These are phyloP conservation scores for Trypanosomatidae sp. DNA, from an alignment of 208 protist genomes.

Conservation along the genomic window DNA sequence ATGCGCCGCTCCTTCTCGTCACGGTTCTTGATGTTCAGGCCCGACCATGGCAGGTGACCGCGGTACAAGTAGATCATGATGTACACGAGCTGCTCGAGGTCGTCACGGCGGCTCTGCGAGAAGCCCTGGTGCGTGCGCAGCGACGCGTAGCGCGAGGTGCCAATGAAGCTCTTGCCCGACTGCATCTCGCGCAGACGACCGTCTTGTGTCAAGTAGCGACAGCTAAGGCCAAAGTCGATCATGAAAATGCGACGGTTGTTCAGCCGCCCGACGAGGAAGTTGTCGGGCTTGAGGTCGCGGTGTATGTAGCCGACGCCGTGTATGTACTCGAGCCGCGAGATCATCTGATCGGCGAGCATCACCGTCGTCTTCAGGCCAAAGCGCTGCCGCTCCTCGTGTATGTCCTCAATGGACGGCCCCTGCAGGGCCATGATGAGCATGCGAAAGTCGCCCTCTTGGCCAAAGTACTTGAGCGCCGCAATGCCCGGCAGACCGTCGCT, in stretches of 20 bases:
- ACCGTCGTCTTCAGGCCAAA: constrained; percentile 98
- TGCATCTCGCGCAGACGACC: constrained; percentile 40
- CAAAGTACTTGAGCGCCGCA: constrained; percentile 94
- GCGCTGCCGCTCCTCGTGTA: constrained; percentile 41
- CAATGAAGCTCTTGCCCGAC: constrained; percentile 90
- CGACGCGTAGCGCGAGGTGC: constrained; percentile 94
- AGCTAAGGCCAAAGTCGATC: constrained; percentile 94
- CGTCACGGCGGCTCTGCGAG: constrained; percentile 81
- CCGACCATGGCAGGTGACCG: constrained; percentile 92
- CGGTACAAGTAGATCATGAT: constrained; percentile 94
- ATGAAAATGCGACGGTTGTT: constrained; percentile 76
- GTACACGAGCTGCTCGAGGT: constrained; percentile 86
- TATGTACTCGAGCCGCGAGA: constrained; percentile 93
- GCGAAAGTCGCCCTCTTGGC: constrained; percentile 95
- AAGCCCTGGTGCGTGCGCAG: constrained; percentile 94
- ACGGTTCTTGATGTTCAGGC: constrained; percentile 69
- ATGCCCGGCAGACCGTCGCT: constrained; percentile 77
- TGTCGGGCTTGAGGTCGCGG: constrained; percentile 98
- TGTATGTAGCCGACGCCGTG: constrained; percentile 97
- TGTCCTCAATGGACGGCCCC: constrained; percentile 95
- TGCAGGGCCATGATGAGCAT: constrained; percentile 98
- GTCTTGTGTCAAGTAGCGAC: constrained; percentile 39
- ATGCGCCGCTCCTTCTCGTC: constrained; percentile 57
- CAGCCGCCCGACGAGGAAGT: constrained; percentile 96
- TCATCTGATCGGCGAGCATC: constrained; percentile 97